Conservation (phyloP, 2,329 filamentous ascomycete species). For the Cercospora brassicicola region DNA sequence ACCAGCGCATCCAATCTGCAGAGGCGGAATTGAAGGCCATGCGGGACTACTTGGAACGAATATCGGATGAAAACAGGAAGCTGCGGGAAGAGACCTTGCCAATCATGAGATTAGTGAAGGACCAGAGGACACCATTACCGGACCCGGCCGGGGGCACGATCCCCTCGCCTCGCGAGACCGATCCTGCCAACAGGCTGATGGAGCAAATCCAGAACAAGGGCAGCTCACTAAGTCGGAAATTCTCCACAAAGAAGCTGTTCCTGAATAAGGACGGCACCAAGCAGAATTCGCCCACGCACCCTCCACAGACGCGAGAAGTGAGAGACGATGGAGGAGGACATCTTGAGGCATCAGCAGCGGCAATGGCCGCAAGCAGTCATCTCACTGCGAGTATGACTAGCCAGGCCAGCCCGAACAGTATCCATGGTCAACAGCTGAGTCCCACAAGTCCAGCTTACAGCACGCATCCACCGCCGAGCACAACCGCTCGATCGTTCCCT, state of each 20-base stretch:
- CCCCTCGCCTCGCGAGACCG: slow-evolving; percentile 38
- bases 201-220: slow-evolving; percentile 40
- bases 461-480: slow-evolving; percentile 34
- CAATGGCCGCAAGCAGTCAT: slow-evolving; percentile 52
- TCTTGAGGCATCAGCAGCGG: slow-evolving; percentile 53
- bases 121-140: slow-evolving; percentile 84
- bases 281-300: slow-evolving; percentile 53
- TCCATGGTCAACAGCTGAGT: slow-evolving; percentile 44
- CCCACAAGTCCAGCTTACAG: slow-evolving; percentile 53
- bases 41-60: slow-evolving; percentile 52
- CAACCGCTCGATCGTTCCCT: slow-evolving; percentile 36
- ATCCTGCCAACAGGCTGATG: slow-evolving; percentile 26
- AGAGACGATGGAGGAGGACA: slow-evolving; percentile 36
- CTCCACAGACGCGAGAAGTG: slow-evolving; percentile 39
- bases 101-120: slow-evolving; percentile 85
- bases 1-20: slow-evolving; percentile 81
- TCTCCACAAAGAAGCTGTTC: slow-evolving; percentile 56
- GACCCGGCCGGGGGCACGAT: slow-evolving; percentile 42
- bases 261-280: slow-evolving; percentile 47
- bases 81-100: slow-evolving; percentile 89
- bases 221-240: slow-evolving; percentile 54
- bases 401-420: slow-evolving; percentile 44
- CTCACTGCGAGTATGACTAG: slow-evolving; percentile 52
- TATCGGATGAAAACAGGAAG: slow-evolving; percentile 78
- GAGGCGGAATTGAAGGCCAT: slow-evolving; percentile 82